These are phyloP conservation scores for Pseudocercospora fuligena DNA, from an alignment of 2,329 filamentous ascomycete genomes.

Conservation along the genomic window DNA sequence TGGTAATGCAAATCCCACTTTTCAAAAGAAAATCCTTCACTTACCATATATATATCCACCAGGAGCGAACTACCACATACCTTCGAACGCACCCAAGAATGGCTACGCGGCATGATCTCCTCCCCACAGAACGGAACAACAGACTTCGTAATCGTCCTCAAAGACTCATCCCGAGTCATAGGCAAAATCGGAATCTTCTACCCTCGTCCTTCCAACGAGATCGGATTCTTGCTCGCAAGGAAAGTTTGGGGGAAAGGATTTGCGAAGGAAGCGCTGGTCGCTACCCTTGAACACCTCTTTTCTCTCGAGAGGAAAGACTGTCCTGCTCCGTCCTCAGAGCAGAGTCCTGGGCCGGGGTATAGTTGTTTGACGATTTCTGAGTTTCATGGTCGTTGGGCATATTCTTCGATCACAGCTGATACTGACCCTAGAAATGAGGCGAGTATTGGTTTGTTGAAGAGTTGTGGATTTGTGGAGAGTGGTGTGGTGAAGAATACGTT, in stretches of 20 bases:
- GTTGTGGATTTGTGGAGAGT: too few relatives aligned
- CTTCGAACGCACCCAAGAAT: neutral
- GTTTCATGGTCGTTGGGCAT: neutral
- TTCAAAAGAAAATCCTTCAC: neutral
- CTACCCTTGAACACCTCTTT: neutral
- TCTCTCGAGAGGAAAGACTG: neutral
- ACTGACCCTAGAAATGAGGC: too few relatives aligned
- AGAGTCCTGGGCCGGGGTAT: neutral
- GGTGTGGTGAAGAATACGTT: too few relatives aligned
- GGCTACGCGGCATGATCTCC: slow-evolving; percentile 1
- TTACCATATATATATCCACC: neutral
- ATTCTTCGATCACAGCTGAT: too few relatives aligned
- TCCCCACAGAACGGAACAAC: slow-evolving; percentile 5
- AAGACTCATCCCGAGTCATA: neutral
- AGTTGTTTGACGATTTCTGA: neutral
- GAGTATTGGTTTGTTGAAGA: too few relatives aligned
- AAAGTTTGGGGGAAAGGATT: neutral
- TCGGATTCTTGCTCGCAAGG: slow-evolving; percentile 5
- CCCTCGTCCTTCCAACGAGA: slow-evolving; percentile 7
- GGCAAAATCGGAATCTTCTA: slow-evolving; percentile 12
- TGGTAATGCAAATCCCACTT: neutral
- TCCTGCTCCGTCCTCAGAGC: too few relatives aligned
- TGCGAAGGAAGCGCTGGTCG: slow-evolving; percentile 1
- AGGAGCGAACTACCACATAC: slow-evolving; percentile 11
- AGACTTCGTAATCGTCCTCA: slow-evolving; percentile 10